Conservation (phyloP, 2,329 filamentous ascomycete genomes). For the Conoideocrella luteorostrata region DNA sequence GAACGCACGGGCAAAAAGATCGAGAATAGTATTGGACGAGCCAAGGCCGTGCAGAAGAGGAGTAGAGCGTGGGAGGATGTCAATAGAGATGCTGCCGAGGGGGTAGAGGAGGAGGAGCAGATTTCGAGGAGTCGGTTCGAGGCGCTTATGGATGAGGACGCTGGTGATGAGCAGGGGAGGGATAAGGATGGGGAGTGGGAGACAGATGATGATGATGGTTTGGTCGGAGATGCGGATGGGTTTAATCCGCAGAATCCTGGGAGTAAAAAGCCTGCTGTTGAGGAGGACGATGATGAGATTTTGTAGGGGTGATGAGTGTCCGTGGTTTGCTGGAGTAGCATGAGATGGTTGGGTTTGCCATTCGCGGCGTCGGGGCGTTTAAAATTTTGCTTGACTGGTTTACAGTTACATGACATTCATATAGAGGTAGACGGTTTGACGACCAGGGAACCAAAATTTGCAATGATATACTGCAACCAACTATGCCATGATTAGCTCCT, state of each 20-base stretch:
- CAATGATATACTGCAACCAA: too few relatives aligned
- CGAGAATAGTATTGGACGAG: slow-evolving; percentile 45
- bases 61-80: slow-evolving; percentile 53
- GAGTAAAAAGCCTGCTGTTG: slow-evolving; percentile 2
- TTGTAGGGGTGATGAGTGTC: not conserved
- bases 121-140: slow-evolving; percentile 12
- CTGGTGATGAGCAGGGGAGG: slow-evolving; percentile 18
- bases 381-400: too few relatives aligned
- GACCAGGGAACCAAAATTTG: too few relatives aligned
- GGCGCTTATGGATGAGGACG: slow-evolving; percentile 16
- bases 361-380: too few relatives aligned
- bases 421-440: too few relatives aligned
- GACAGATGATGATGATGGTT: slow-evolving; percentile 21
- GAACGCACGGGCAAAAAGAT: slow-evolving; percentile 53
- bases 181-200: slow-evolving; percentile 32
- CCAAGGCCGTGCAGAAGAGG: slow-evolving; percentile 40
- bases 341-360: not conserved
- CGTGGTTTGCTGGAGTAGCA: too few relatives aligned
- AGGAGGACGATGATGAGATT: slow-evolving; percentile 6
- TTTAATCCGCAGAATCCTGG: not conserved
- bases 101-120: slow-evolving; percentile 14
- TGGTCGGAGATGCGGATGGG: too few relatives aligned
- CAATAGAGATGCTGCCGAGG: slow-evolving; percentile 34
- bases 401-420: too few relatives aligned
- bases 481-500: too few relatives aligned